A percentile compares a stretch with the other conserved stretches of the same genome.
phyloP scores from a whole-genome alignment of 2,329 filamentous ascomycete species.

The Cladophialophora chaetospira region DNA sequence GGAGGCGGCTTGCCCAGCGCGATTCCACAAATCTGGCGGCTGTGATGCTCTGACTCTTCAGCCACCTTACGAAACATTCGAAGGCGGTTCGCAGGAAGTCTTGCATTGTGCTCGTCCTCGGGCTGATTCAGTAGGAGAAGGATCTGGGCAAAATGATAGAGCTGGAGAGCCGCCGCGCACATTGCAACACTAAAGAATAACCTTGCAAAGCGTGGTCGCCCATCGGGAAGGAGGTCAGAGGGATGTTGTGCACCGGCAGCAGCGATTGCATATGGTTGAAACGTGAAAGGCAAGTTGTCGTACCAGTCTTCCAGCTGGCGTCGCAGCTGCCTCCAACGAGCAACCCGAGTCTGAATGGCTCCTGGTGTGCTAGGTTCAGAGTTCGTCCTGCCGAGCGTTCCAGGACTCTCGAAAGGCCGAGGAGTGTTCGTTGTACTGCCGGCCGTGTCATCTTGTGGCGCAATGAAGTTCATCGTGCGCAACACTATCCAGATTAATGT shows the following conservation, averaged over 20 bases:
- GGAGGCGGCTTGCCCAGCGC: conserved; percentile 59
- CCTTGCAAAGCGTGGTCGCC: conserved; percentile 45
- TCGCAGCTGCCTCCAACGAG: conserved; percentile 58
- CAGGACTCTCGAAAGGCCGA: conserved; percentile 41
- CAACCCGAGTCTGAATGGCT: conserved; percentile 41
- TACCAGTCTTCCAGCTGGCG: conserved; percentile 62
- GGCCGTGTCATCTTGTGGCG: conserved; percentile 28
- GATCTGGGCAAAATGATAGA: conserved; percentile 66
- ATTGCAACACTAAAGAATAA: conserved; percentile 66
- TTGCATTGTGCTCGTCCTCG: conserved; percentile 54
- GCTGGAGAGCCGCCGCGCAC: conserved; percentile 67
- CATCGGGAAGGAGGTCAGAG: conserved; percentile 38
- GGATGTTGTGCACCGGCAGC: conserved; percentile 40
- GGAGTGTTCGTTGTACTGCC: conserved; percentile 38
- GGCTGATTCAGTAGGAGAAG: conserved; percentile 63
- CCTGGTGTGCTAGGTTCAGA: conserved; percentile 50
- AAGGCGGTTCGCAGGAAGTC: conserved; percentile 57
- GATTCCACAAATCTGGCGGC: conserved; percentile 64
- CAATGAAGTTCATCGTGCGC: conserved; percentile 67
- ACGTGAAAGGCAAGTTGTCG: conserved; percentile 60
- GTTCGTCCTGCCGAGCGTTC: neutral
- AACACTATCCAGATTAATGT: conserved; percentile 66
- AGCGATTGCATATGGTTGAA: conserved; percentile 58
- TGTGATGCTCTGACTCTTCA: conserved; percentile 58
- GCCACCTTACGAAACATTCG: conserved; percentile 60